These are phyloP conservation scores for Nepenthes gracilis DNA, from an alignment of 148 eudicot species.

Conservation along the genomic window DNA sequence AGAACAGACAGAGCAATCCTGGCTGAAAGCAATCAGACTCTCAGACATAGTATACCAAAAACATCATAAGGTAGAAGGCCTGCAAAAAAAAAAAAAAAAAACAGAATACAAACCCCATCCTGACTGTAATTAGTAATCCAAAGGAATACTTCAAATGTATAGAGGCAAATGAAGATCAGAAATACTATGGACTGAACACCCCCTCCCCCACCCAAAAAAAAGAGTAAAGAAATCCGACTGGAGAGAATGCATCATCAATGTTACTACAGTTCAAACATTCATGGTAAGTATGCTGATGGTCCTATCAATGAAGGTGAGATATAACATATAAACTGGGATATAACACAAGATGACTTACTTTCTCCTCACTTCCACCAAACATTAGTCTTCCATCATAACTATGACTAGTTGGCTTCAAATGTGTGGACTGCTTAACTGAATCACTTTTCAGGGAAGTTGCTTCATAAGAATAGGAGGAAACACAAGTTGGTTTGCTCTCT, in stretches of 20 bases:
- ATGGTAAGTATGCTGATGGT: background rate
- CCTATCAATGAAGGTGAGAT: background rate
- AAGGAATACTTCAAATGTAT: background rate
- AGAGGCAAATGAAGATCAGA: background rate
- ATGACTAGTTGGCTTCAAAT: background rate
- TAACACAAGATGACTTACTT: slow-evolving; percentile 17
- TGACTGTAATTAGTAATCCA: too few species aligned
- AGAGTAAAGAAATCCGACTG: background rate
- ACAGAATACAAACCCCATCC: too few species aligned
- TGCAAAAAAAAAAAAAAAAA: too few species aligned
- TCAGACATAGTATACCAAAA: too few species aligned
- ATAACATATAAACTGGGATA: slow-evolving; percentile 1
- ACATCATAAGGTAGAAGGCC: too few species aligned
- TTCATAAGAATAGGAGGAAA: slow-evolving; percentile 12
- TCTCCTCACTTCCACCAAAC: slow-evolving; percentile 5
- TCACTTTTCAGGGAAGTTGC: slow-evolving; percentile 2
- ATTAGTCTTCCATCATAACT: background rate
- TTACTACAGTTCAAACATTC: background rate
- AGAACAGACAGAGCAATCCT: too few species aligned
- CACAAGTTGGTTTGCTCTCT: background rate
- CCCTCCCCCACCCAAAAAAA: background rate
- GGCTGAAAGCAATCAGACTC: too few species aligned
- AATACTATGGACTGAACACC: background rate
- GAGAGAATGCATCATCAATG: background rate
- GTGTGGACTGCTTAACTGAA: slow-evolving; percentile 1